phyloP scores from a whole-genome alignment of 768 basidiomycete genomes.

The Psilocybe cyanescens region DNA sequence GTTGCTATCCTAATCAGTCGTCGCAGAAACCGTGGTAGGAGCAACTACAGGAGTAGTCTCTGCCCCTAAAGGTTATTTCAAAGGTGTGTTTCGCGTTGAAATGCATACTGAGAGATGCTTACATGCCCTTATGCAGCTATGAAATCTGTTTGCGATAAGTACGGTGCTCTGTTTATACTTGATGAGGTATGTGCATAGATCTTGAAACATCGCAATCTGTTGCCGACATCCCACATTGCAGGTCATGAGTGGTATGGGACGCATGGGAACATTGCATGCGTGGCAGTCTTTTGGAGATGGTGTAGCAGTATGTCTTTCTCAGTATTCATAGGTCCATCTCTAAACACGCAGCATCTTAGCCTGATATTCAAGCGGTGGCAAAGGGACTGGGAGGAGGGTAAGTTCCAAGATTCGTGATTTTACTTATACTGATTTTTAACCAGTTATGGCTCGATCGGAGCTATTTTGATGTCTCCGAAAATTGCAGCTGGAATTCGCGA shows the following conservation, averaged over 20 bases:
- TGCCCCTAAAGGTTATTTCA: slow-evolving; percentile 85
- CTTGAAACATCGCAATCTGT: slow-evolving; percentile 5
- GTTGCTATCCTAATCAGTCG: slow-evolving; percentile 48
- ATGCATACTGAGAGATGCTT: neutral
- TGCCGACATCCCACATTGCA: slow-evolving; percentile 16
- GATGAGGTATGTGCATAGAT: slow-evolving; percentile 63
- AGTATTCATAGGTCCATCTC: neutral
- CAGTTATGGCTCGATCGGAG: slow-evolving; percentile 84
- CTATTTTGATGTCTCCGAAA: slow-evolving; percentile 73
- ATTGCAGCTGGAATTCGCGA: slow-evolving; percentile 72
- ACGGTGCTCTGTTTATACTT: slow-evolving; percentile 77
- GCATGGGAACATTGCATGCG: slow-evolving; percentile 86
- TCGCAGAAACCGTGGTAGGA: slow-evolving; percentile 86
- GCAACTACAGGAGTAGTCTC: slow-evolving; percentile 79
- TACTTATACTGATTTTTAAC: neutral
- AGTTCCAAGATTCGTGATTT: slow-evolving; percentile 19
- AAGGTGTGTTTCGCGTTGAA: slow-evolving; percentile 33
- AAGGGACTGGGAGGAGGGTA: slow-evolving; percentile 92
- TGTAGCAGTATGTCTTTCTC: slow-evolving; percentile 41
- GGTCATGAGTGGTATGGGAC: slow-evolving; percentile 91
- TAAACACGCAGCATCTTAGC: slow-evolving; percentile 36
- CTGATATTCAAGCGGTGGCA: slow-evolving; percentile 88
- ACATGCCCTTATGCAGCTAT: slow-evolving; percentile 46
- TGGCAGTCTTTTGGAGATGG: slow-evolving; percentile 87
- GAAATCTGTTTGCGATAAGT: slow-evolving; percentile 82